These are phyloP conservation scores for Tylopilus sp. DNA, from an alignment of 1,284 basidiomycete genomes.

Conservation along the genomic window DNA sequence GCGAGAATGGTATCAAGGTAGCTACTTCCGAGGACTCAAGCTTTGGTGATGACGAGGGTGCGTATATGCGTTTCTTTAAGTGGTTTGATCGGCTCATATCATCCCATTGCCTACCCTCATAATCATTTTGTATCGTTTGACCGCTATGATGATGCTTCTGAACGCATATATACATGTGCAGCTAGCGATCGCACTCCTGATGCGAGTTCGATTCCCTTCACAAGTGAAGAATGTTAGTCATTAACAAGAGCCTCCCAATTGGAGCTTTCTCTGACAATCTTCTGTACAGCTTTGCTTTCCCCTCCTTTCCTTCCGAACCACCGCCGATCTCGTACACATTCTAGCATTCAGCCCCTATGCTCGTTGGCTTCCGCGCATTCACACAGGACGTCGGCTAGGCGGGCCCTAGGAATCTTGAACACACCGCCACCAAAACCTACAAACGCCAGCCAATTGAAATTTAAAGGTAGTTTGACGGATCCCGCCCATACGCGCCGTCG, in stretches of 20 bases:
- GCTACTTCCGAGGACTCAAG: conserved; percentile 46
- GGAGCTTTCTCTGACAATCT: conserved; percentile 17
- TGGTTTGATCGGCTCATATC: conserved; percentile 20
- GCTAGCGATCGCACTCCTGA: conserved; percentile 45
- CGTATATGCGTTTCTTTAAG: conserved; percentile 33
- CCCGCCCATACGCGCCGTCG: conserved; percentile 63
- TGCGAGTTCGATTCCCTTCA: conserved; percentile 39
- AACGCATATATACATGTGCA: conserved; percentile 38
- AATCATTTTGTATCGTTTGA: conserved; percentile 4
- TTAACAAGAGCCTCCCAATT: conserved; percentile 18
- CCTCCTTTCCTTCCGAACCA: conserved; percentile 58
- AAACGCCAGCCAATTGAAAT: conserved; percentile 51
- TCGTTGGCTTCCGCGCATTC: conserved; percentile 7
- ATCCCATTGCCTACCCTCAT: conserved; percentile 1
- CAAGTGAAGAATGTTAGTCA: conserved; percentile 44
- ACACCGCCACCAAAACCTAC: conserved; percentile 66
- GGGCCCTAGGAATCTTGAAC: conserved; percentile 40
- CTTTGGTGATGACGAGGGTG: conserved; percentile 51
- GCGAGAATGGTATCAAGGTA: conserved; percentile 66
- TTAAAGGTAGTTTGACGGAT: conserved; percentile 68
- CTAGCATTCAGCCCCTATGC: conserved; percentile 37
- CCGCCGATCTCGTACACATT: conserved; percentile 56
- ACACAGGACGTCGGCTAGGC: conserved; percentile 29
- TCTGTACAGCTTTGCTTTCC: conserved; percentile 50
- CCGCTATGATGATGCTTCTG: conserved; percentile 4